Evolutionary conservation across 176 grass and related monocot species (phyloP), one percentile per base, ranked within the genome.

Genomic region (Zea luxurians): DNA sequence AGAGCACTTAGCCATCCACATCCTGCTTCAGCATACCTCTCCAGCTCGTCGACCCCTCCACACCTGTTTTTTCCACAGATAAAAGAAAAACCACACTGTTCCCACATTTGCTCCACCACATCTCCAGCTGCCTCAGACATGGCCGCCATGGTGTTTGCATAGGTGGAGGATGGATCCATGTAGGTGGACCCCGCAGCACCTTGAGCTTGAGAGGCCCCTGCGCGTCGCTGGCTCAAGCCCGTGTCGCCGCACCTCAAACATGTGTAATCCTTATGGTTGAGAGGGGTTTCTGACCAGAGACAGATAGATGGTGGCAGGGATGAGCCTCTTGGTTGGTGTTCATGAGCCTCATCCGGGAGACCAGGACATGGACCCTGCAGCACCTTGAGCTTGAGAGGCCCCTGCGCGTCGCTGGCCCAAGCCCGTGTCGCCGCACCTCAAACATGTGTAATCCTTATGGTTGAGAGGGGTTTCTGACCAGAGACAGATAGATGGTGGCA

Each of bases 221-320:
- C 43, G 7, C 43, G 1, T 44, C 43, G 43, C 43, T 44, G 43
- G 7, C 43, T 0, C 1, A 44, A 44, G 43, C 43, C 43, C 1
- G 43, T 1, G 7, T 44, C 7, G 7, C 43, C 43, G 2, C 43
- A 44, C 6, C 7, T 44, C 7, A 7, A 44, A 7, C 3, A 3
- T 44, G 7, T 44, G 43, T 44, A 44, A 85, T 89, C 9, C 77
- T 97, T 73, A 90, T 94, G 87, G 91, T 72, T 9, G 95, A 97
- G 70, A 87, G 84, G 41, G 87, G 74, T 27, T 97, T 97, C 80
- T 83, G 95, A 60, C 80, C 89, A 2, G 95, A 97, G 70, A 90
- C 87, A 8, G 6, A 8, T 1, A 7, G 43, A 44, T 44, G 9
- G 89, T 94, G 35, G 90, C 91, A 8, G 92, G 95, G 95, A 76